These are phyloP conservation scores for Phyllosticta capitalensis DNA, from an alignment of 2,329 filamentous ascomycete species.

Conservation along the genomic window DNA sequence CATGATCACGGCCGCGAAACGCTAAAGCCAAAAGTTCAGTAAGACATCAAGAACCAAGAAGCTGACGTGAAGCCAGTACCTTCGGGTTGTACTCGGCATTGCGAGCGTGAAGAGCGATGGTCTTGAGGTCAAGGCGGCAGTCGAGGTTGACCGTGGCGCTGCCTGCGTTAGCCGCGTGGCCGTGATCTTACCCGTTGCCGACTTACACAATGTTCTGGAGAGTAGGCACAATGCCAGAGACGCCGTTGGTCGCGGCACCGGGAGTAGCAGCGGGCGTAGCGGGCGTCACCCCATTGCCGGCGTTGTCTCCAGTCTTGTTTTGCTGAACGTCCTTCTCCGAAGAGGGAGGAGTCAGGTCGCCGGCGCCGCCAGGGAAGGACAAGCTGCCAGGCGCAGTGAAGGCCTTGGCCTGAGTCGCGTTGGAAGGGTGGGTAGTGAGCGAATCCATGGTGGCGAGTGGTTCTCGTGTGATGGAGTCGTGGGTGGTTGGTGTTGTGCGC, in stretches of 20 bases:
- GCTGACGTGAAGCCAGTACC: conserved; percentile 48
- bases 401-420: conserved; percentile 85
- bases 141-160: conserved; percentile 97
- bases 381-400: conserved; percentile 84
- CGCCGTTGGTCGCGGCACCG: conserved; percentile 61
- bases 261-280: conserved; percentile 87
- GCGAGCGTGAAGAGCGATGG: conserved; percentile 92
- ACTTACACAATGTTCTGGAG: conserved; percentile 70
- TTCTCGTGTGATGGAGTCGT: not conserved
- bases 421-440: conserved; percentile 84
- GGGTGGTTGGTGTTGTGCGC: not conserved
- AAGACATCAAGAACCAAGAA: conserved; percentile 23
- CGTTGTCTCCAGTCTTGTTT: conserved; percentile 40
- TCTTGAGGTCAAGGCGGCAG: conserved; percentile 93
- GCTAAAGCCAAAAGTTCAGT: conserved; percentile 46
- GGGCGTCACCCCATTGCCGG: conserved; percentile 60
- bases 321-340: conserved; percentile 57
- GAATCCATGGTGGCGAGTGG: conserved; percentile 61
- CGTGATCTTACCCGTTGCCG: not conserved
- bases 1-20: conserved; percentile 99
- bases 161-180: conserved; percentile 20
- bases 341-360: conserved; percentile 68
- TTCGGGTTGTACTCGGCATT: conserved; percentile 99
- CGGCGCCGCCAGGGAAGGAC: conserved; percentile 72
- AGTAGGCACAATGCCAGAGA: conserved; percentile 83